Conservation (phyloP, 1,139 yeast species). For the Candida sp. region DNA sequence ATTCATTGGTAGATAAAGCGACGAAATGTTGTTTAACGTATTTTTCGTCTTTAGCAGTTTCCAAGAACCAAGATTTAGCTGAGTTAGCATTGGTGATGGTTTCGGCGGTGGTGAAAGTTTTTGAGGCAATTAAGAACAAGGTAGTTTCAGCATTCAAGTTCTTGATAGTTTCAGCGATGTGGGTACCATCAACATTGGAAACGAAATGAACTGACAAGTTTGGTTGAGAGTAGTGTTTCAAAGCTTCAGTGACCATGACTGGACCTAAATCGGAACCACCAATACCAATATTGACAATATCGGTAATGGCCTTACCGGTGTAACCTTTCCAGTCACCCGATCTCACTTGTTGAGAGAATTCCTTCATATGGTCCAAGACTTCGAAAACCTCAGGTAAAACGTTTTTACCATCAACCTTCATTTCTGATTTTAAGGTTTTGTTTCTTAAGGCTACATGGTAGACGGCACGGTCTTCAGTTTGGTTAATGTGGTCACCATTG, state of each 20-base stretch:
- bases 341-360: slow-evolving; percentile 84
- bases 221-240: slow-evolving; percentile 81
- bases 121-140: slow-evolving; percentile 90
- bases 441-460: slow-evolving; percentile 96
- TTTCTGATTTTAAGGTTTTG: slow-evolving; percentile 66
- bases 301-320: slow-evolving; percentile 91
- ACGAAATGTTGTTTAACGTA: slow-evolving; percentile 96
- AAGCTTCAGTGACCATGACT: slow-evolving; percentile 98
- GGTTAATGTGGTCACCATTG: slow-evolving; percentile 89
- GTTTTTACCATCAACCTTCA: slow-evolving; percentile 86
- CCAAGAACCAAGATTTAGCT: slow-evolving; percentile 93
- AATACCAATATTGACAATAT: slow-evolving; percentile 95
- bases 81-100: slow-evolving; percentile 93
- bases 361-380: slow-evolving; percentile 94
- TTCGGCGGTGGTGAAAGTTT: slow-evolving; percentile 99
- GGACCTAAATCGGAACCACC: slow-evolving; percentile 99
- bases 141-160: slow-evolving; percentile 84
- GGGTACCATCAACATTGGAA: slow-evolving; percentile 98
- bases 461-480: slow-evolving; percentile 95
- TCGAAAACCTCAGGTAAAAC: slow-evolving; percentile 88
- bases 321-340: slow-evolving; percentile 96
- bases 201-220: slow-evolving; percentile 86
- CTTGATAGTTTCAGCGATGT: slow-evolving; percentile 87
- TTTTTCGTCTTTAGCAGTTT: slow-evolving; percentile 58
- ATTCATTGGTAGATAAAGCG: slow-evolving; percentile 91